Evolutionary conservation across 2,329 filamentous ascomycete genomes (phyloP), one percentile per base, ranked within the genome.

Genomic region (Sarocladium strictum): DNA sequence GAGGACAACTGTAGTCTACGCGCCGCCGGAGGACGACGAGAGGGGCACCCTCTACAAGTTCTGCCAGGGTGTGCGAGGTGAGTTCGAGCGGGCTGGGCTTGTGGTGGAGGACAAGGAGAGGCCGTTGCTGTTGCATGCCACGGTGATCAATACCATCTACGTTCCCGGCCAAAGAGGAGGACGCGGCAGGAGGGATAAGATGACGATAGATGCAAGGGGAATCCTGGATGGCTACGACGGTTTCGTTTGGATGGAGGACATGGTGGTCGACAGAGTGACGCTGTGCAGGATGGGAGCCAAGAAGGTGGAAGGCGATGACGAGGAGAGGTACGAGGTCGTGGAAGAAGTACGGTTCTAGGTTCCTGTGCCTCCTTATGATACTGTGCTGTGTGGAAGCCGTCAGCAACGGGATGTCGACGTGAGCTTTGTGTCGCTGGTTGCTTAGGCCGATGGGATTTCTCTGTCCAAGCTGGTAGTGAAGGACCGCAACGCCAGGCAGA

Each of bases 221-320:
- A 66, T 84, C n/a, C 53, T 86, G n/a, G 76, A 79, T 40, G 69
- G 74, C 56, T 90, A 85, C 62, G 75, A 77, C 32, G 81, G 83
- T 33, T 84, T 84, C 59, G 68, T 84, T 0, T 97, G 91, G 90
- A 84, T 88, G 61, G 74, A 83, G 54, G 72, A 82, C 52, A 73
- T 93, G 23, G 72, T 74, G 15, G 66, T 96, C n/a, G 83, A 90
- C 55, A 80, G 76, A 56, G 71, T 97, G 38, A 84, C 86, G 50
- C 85, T 97, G 35, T 97, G 90, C 66, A 84, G 83, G 65, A 96
- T 97, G 92, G 90, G 92, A 0, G 90, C 90, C 10, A 87, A 85
- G 75, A 84, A 80, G 61, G 72, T 72, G 17, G 68, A 82, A 26
- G 72, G 79, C 7, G 71, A 78, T 2, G 79, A 77, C 10, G 56